Evolutionary conservation across 768 basidiomycete species (phyloP).

Genomic region (Daedaleopsis nitida): DNA sequence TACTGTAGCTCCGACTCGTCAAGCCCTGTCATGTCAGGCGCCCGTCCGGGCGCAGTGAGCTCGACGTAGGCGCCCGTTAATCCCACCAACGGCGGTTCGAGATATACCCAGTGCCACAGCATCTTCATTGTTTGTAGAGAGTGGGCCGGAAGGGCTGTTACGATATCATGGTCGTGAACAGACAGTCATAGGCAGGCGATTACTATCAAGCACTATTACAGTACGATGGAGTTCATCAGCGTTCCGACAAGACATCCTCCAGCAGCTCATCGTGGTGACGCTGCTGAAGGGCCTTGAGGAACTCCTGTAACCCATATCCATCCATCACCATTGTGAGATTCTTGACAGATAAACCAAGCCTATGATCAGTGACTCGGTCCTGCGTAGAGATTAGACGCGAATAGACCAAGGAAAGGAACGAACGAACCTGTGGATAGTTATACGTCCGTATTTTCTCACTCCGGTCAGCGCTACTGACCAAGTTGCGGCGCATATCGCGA

Average conservation of each 20-base stretch:
- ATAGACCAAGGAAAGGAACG: too few relatives aligned
- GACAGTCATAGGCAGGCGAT: not conserved
- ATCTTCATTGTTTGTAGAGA: constrained; percentile 54
- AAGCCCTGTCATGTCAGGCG: too few relatives aligned
- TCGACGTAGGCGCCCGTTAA: too few relatives aligned
- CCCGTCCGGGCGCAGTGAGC: too few relatives aligned
- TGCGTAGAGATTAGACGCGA: constrained; percentile 31
- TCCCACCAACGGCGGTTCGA: too few relatives aligned
- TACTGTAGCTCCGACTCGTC: too few relatives aligned
- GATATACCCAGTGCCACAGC: too few relatives aligned
- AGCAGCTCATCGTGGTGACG: constrained; percentile 29
- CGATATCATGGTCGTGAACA: not conserved
- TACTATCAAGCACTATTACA: too few relatives aligned
- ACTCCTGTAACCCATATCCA: constrained; percentile 59
- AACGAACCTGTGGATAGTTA: constrained; percentile 80
- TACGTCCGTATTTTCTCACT: constrained; percentile 97
- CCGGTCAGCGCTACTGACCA: constrained; percentile 82
- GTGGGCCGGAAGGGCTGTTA: constrained; percentile 30
- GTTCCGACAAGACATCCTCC: constrained; percentile 24
- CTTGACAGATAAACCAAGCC: constrained; percentile 75
- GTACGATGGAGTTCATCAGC: not conserved
- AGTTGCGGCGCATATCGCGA: constrained; percentile 66
- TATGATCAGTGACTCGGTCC: constrained; percentile 93
- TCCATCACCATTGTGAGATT: constrained; percentile 68
- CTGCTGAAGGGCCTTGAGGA: constrained; percentile 58